A percentile compares a stretch with the other conserved stretches of the same genome.
These are phyloP conservation scores for Aspergillus texensis DNA, from an alignment of 2,329 filamentous ascomycete genomes.

Conservation along the genomic window DNA sequence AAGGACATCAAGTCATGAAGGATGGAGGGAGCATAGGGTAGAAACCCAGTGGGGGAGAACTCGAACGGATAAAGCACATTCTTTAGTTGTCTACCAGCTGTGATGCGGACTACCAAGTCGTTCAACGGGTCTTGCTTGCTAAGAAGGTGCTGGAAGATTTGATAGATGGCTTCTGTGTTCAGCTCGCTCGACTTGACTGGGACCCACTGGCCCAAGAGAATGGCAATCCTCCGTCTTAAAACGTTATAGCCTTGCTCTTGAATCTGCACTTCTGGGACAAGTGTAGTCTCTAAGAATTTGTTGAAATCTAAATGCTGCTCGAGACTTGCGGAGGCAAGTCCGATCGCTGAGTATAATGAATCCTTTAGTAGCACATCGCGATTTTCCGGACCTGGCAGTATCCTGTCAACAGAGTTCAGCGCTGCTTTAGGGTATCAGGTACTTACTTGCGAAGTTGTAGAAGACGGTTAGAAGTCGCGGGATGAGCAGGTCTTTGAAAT, in stretches of 20 bases:
- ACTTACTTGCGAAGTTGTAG: constrained; percentile 69
- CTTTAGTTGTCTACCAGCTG: constrained; percentile 82
- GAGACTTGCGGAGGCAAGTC: constrained; percentile 77
- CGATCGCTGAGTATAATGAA: constrained; percentile 91
- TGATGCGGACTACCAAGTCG: constrained; percentile 88
- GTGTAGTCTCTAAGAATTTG: constrained; percentile 70
- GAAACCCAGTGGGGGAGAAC: constrained; percentile 73
- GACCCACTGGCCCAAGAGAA: constrained; percentile 88
- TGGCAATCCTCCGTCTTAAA: constrained; percentile 81
- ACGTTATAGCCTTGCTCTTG: constrained; percentile 72
- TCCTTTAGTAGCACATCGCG: constrained; percentile 83
- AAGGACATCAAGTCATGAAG: constrained; percentile 74
- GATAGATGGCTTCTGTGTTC: constrained; percentile 75
- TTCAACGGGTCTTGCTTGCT: constrained; percentile 77
- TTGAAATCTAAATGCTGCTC: constrained; percentile 81
- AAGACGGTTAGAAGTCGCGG: constrained; percentile 83
- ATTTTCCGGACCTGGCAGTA: constrained; percentile 54
- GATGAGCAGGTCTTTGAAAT: constrained; percentile 81
- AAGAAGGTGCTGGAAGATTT: constrained; percentile 85
- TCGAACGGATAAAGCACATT: constrained; percentile 81
- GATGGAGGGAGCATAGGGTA: constrained; percentile 74
- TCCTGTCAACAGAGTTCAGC: constrained; percentile 8
- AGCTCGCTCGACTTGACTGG: constrained; percentile 71
- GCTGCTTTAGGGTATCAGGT: neutral
- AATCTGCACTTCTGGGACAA: constrained; percentile 78